Conservation (phyloP, 352 stramenopile species). For the Phytopythium delawarense region DNA sequence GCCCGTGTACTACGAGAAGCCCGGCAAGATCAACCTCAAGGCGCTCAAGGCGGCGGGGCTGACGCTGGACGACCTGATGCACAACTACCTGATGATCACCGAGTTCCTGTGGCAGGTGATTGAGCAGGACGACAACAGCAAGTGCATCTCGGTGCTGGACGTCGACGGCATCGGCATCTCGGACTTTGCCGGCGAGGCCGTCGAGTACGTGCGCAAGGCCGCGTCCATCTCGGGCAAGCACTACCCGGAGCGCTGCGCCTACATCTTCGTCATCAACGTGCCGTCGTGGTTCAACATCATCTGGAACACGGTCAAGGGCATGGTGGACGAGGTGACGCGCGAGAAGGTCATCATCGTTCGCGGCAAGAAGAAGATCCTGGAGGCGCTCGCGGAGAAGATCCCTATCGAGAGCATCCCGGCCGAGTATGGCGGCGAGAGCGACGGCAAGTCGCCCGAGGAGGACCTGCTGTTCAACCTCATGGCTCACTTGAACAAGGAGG, state of each 20-base stretch:
- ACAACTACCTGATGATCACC: slow-evolving; percentile 84
- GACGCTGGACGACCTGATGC: slow-evolving; percentile 76
- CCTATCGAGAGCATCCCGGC: slow-evolving; percentile 72
- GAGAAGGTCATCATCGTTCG: slow-evolving; percentile 91
- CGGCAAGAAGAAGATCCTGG: slow-evolving; percentile 79
- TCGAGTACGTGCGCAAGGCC: slow-evolving; percentile 82
- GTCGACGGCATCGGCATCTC: slow-evolving; percentile 81
- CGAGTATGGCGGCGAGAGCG: slow-evolving; percentile 69
- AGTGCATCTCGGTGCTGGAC: slow-evolving; percentile 83
- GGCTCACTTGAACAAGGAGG: slow-evolving; percentile 69
- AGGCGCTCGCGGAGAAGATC: slow-evolving; percentile 70
- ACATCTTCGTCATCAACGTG: slow-evolving; percentile 94
- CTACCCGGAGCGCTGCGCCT: slow-evolving; percentile 91
- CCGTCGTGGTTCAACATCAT: slow-evolving; percentile 92
- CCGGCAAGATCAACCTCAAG: slow-evolving; percentile 85
- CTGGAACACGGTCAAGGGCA: slow-evolving; percentile 91
- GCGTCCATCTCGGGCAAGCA: slow-evolving; percentile 83
- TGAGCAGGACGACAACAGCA: slow-evolving; percentile 79
- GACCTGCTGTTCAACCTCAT: slow-evolving; percentile 70
- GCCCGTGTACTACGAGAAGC: slow-evolving; percentile 87
- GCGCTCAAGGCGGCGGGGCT: slow-evolving; percentile 73
- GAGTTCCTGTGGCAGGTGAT: slow-evolving; percentile 86
- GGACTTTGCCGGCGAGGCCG: slow-evolving; percentile 82
- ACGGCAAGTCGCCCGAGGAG: slow-evolving; percentile 63
- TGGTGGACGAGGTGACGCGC: slow-evolving; percentile 92